A percentile compares a stretch with the other conserved stretches of the same genome.
Conservation (phyloP, 2,329 filamentous ascomycete genomes). For the Aureobasidium sp. region DNA sequence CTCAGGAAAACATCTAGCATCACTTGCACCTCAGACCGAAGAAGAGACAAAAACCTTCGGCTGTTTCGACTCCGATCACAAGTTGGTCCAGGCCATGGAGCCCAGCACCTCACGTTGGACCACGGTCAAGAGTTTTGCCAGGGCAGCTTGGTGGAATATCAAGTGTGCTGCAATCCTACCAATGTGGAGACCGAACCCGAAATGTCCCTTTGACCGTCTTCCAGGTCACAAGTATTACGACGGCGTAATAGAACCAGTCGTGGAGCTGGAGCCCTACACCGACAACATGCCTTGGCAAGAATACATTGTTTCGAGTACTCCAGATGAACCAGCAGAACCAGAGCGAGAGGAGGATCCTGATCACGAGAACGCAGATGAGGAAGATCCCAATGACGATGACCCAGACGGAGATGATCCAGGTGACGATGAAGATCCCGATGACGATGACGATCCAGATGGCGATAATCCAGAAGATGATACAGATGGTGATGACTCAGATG, state of each 20-base stretch:
- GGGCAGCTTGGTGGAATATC: slow-evolving; percentile 12
- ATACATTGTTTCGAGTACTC: not conserved
- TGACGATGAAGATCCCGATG: not conserved
- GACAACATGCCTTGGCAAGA: not conserved
- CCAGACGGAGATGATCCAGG: not conserved
- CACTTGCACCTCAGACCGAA: not conserved
- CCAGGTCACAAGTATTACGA: not conserved
- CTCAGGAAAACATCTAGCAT: slow-evolving; percentile 7
- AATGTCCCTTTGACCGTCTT: slow-evolving; percentile 15
- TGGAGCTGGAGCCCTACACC: not conserved
- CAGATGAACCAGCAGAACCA: not conserved
- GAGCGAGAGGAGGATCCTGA: not conserved
- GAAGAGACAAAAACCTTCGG: not conserved
- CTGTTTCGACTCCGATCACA: slow-evolving; percentile 7
- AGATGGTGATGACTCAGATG: not conserved
- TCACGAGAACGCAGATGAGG: not conserved
- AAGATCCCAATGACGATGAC: not conserved
- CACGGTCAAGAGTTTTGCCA: not conserved
- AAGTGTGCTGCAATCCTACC: slow-evolving; percentile 8
- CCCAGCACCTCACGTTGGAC: not conserved
- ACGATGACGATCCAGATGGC: not conserved
- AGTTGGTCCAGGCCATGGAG: slow-evolving; percentile 4
- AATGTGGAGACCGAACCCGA: not conserved
- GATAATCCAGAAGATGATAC: not conserved
- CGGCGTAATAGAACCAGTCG: not conserved